Evolutionary conservation across 345 rosid species (phyloP), one percentile per base, ranked within the genome.

Genomic region (Syzygium jambos): DNA sequence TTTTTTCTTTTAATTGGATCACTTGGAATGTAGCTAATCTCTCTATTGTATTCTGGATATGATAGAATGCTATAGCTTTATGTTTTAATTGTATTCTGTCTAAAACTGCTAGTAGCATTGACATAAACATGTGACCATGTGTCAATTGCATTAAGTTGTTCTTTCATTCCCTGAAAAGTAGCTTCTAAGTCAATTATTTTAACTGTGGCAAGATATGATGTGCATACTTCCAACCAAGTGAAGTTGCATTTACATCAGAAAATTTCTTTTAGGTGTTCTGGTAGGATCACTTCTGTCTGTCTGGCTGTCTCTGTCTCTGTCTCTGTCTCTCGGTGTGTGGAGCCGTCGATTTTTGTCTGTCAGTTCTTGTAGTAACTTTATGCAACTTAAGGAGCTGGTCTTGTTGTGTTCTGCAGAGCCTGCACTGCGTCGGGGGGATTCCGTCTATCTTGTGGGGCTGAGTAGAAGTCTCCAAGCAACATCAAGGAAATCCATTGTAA

Each of bases 401-500:
- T 84, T 51, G 14, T 84, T 34, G 38, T 53, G 38, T 84, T 52
- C 56, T 87, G 88, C 93, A 97, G 98, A 95, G 87, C 98, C 98
- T 87, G 90, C 98, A 85, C 91, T 97, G 80, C 92, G 92, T 83
- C 98, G 98, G 88, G 99, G 99, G 85, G 98, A 97, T 87, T 95
- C 98, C 46, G 98, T 97, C 51, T 93, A 91, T 92, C 98, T 97
- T 88, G 96, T 97, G 86, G 98, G 99, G 78, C 89, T 97, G 88
- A 97, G 96, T 91, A 93, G 96, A 90, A 97, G 94, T 90, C 96
- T 96, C 27, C 98, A 95, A 90, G 98, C 96, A 86, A 97, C 98
- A 84, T 97, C 98, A 57, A 92, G 99, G 91, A 96, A 95, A 92
- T 97, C 98, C 78, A 89, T 94, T 87, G 96, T 96, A 41, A 97